Evolutionary conservation across 768 basidiomycete genomes (phyloP).

Genomic region (Coprinopsis marcescibilis): DNA sequence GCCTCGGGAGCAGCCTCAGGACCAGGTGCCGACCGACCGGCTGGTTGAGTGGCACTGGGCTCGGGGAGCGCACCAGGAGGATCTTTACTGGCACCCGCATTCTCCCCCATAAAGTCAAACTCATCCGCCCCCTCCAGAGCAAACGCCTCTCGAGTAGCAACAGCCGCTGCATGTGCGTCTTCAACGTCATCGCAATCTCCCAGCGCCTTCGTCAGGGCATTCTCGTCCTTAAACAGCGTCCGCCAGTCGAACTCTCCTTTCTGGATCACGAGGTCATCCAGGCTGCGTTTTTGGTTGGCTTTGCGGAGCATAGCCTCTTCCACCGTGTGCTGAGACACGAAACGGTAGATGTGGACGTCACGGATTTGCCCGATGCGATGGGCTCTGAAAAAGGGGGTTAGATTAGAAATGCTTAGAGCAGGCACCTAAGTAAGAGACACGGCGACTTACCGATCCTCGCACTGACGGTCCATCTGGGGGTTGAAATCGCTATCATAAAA

Average conservation of each 20-base stretch:
- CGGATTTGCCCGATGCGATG: constrained; percentile 98
- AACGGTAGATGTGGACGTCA: constrained; percentile 94
- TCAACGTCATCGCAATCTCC: constrained; percentile 86
- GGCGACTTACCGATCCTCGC: constrained; percentile 74
- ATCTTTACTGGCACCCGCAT: background rate
- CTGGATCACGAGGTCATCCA: constrained; percentile 90
- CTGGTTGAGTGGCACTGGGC: constrained; percentile 1
- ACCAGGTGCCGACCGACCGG: constrained; percentile 21
- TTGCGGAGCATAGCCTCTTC: constrained; percentile 96
- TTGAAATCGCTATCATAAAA: constrained; percentile 98
- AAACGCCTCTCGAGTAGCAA: constrained; percentile 71
- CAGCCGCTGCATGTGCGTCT: constrained; percentile 74
- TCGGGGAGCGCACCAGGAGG: background rate
- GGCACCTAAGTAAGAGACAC: background rate
- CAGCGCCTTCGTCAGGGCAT: constrained; percentile 64
- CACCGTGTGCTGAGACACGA: constrained; percentile 84
- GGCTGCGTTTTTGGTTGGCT: constrained; percentile 93
- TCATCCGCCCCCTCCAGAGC: constrained; percentile 74
- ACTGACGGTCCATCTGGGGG: constrained; percentile 96
- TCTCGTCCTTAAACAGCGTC: constrained; percentile 55
- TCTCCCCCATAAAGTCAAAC: constrained; percentile 54
- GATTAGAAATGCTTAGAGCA: background rate
- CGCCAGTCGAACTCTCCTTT: constrained; percentile 95
- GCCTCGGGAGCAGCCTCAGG: constrained; percentile 20
- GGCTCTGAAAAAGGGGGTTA: constrained; percentile 44